Base-by-base conservation (phyloP, 345 rosid genomes). In the Murraya koenigii region DNA sequence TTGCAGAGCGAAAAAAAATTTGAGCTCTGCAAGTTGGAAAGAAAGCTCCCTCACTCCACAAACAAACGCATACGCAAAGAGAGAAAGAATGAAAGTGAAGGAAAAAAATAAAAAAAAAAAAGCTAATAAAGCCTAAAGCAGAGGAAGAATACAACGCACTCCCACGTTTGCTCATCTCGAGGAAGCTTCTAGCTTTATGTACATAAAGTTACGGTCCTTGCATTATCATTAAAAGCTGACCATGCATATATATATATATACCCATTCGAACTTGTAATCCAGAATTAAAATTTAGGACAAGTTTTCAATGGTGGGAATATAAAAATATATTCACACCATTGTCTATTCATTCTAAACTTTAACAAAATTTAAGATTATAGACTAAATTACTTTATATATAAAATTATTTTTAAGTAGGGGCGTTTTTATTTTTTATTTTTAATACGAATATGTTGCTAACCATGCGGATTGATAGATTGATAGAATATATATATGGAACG, bases 121-220 rank as follows among this genome's bases (percentile, higher is more conserved):
- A 85, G 80, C 60, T 55, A 83, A 82, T 81, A 85, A 87, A 87
- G 88, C 81, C 81, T 75, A 85, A 83, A 83, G 86, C 41, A 67
- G 84, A 77, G 80, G 76, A 70, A 76, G 85, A 82, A 84, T 77
- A 74, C 85, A 83, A 80, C 89, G 86, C 91, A 86, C 86, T 88
- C 80, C 85, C 87, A 85, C 38, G 85, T 76, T 55, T 80, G 66
- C 83, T 75, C 71, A 80, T 75, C 73, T 87, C 90, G 90, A 90
- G 90, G 93, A 88, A 88, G 93, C 93, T 90, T 90, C 93, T 83
- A 61, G 66, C 93, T 87, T 88, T 82, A 75, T 79, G 77, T 36
- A 20, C 72, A n/a, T 70, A 68, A 73, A 84, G 78, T 32, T 69
- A 26, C 81, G 1, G 64, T 26, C 14, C 32, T 23, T 4, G 26